Evolutionary conservation across 306 rosid genomes (phyloP).

Genomic region (Sindora glabra): DNA sequence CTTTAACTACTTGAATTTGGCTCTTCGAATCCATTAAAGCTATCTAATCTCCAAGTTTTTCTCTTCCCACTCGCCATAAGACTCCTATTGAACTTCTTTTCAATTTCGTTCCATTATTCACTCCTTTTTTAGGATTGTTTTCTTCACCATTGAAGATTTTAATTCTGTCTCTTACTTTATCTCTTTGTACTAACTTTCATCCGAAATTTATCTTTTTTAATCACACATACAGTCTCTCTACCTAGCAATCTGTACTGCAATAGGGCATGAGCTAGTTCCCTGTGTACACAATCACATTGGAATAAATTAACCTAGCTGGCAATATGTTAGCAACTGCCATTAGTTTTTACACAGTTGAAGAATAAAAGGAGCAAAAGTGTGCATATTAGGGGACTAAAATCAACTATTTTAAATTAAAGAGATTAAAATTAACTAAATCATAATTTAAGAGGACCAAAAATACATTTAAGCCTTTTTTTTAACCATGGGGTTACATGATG

Average conservation of each 20-base stretch:
- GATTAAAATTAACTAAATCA: no score
- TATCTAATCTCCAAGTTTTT: constrained; percentile 61
- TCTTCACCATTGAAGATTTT: constrained; percentile 65
- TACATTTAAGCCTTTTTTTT: no score
- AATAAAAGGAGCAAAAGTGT: no score
- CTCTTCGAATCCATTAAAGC: constrained; percentile 31
- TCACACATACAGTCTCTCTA: no score
- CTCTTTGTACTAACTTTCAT: constrained; percentile 53
- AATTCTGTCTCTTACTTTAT: constrained; percentile 67
- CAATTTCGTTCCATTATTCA: constrained; percentile 14
- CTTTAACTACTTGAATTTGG: constrained; percentile 28
- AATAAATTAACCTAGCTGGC: no score
- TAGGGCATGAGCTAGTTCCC: constrained; percentile 25
- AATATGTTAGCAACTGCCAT: no score
- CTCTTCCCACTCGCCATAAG: constrained; percentile 40
- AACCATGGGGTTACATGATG: no score
- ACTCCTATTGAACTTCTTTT: constrained; percentile 23
- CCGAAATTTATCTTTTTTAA: neutral
- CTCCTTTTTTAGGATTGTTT: constrained; percentile 15
- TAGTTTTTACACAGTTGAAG: no score
- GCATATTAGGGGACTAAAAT: no score
- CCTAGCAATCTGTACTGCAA: constrained; percentile 11
- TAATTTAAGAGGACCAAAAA: no score
- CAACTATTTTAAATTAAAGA: no score
- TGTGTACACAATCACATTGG: no score